These are phyloP conservation scores for Lipomyces kockii DNA, from an alignment of 805 yeast species.

Conservation along the genomic window DNA sequence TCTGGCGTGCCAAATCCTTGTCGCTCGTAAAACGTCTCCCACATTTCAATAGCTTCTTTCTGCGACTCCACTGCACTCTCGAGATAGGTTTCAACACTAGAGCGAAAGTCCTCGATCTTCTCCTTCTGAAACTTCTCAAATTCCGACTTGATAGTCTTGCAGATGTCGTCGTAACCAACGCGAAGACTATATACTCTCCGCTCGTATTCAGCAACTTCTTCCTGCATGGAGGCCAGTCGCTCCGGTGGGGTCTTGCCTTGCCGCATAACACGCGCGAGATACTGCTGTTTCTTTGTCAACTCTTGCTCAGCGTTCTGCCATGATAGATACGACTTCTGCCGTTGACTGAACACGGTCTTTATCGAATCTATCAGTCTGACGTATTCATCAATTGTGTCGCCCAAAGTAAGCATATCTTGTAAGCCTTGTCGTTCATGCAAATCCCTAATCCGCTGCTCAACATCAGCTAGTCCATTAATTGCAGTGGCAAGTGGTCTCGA, in stretches of 20 bases:
- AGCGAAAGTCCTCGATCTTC: constrained; percentile 81
- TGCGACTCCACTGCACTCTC: constrained; percentile 92
- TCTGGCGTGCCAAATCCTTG: constrained; percentile 38
- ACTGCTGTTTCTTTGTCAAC: constrained; percentile 52
- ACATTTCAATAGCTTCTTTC: constrained; percentile 66
- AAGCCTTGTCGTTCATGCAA: constrained; percentile 74
- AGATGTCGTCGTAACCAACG: constrained; percentile 64
- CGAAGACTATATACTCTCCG: constrained; percentile 59
- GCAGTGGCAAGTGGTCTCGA: constrained; percentile 67
- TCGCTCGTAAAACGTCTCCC: constrained; percentile 67
- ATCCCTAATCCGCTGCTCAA: constrained; percentile 72
- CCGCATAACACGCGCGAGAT: constrained; percentile 53
- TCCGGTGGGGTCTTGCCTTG: constrained; percentile 63
- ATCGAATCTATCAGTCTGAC: constrained; percentile 75
- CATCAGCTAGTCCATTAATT: constrained; percentile 69
- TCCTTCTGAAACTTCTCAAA: constrained; percentile 71
- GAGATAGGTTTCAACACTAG: constrained; percentile 84
- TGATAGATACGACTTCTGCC: constrained; percentile 60
- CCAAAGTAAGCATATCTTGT: constrained; percentile 85
- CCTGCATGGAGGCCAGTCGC: constrained; percentile 59
- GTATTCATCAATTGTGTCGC: constrained; percentile 87
- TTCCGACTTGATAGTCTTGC: constrained; percentile 69
- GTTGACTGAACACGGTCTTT: constrained; percentile 70
- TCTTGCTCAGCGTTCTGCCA: constrained; percentile 55
- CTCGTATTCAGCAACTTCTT: constrained; percentile 63